Evolutionary conservation across 345 rosid species (phyloP), one percentile per base, ranked within the genome.

Genomic region (Hypericum androsaemum): DNA sequence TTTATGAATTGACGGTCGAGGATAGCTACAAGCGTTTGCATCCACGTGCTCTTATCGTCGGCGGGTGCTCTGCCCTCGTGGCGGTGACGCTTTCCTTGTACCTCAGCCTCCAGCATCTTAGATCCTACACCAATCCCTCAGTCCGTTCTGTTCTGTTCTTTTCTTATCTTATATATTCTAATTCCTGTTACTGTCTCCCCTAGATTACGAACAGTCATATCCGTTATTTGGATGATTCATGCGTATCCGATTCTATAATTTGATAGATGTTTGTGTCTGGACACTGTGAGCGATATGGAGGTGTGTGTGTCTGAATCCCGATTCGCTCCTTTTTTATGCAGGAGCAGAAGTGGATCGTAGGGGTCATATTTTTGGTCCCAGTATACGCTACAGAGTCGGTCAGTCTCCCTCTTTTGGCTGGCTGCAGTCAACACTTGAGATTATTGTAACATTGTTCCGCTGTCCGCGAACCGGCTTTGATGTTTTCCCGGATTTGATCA

Each of bases 331-430:
- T 3, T 17, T 36, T 12, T 42, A 45, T 54, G 7, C 66, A 89
- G 97, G 97, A 86, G 59, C 97, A 86, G 71, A 89, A 89, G 69
- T 86, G 97, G 94, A 56, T 82, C 22, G 95, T 84, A 48, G 73
- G 76, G 5, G 74, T 89, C 54, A 40, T 89, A 58, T 74, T 86
- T 71, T 84, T 86, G 83, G 96, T 86, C 53, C 97, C 97, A 12
- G 84, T 80, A 55, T 89, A 84, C 49, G 97, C 95, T 10, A 70
- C 74, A 6, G 83, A 89, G 61, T 89, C 96, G 2, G 97, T 84
- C 75, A 82, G 83, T 16, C 58, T 56, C 58, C 36, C 12, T 28
- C 41, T 63, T 8, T 0, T 56, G n/a, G n/a, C n/a, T 9, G 37
- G n/a, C 3, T 43, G 15, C 16, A 39, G 17, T 45, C n/a, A n/a